phyloP scores from a whole-genome alignment of 495 filamentous ascomycete genomes.

The Podospora appendiculata region DNA sequence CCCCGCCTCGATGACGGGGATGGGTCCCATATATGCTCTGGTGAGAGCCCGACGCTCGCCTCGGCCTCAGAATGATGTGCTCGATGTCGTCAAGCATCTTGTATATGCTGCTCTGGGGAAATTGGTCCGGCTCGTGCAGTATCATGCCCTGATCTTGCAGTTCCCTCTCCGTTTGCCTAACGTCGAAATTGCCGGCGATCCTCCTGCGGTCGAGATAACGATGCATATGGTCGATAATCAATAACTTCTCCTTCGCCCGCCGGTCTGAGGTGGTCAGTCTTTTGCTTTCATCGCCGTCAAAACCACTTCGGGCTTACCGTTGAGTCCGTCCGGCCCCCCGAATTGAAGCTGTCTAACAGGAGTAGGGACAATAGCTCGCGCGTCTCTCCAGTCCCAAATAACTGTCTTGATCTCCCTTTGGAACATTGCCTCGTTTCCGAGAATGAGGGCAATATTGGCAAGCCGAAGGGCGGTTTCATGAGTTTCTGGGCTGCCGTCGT shows the following conservation, averaged over 20 bases:
- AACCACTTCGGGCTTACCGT: background rate
- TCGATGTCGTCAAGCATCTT: background rate
- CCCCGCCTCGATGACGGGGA: background rate
- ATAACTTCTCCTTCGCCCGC: background rate
- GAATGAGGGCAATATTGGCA: slow-evolving; percentile 3
- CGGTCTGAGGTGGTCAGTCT: background rate
- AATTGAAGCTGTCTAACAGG: background rate
- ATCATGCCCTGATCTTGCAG: background rate
- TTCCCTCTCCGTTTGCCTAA: background rate
- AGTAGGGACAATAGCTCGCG: background rate
- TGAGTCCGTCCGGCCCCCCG: background rate
- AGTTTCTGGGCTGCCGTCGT: background rate
- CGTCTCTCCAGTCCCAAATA: slow-evolving; percentile 5
- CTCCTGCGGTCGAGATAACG: background rate
- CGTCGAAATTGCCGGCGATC: background rate
- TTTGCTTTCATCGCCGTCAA: background rate
- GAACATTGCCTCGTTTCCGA: slow-evolving; percentile 4
- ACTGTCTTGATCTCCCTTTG: slow-evolving; percentile 2
- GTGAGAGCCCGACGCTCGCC: background rate
- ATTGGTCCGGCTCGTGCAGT: background rate
- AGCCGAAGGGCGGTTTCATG: slow-evolving; percentile 1
- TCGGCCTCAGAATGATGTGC: background rate
- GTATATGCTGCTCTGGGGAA: background rate
- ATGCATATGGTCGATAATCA: background rate
- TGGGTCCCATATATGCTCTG: background rate